Evolutionary conservation across 2,329 filamentous ascomycete genomes (phyloP).

Genomic region (Davidsoniella eucalypti): DNA sequence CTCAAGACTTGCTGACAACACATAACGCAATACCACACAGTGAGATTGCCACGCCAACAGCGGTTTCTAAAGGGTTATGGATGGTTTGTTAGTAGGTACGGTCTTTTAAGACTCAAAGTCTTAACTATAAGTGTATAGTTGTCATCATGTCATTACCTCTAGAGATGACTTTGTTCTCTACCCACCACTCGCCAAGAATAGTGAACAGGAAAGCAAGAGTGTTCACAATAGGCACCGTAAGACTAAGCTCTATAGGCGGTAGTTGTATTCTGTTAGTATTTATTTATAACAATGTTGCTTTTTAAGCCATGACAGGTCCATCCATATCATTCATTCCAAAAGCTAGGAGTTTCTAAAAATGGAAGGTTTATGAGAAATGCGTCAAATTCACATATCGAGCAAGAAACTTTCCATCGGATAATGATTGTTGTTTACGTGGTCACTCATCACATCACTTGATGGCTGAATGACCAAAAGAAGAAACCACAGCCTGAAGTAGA

Average conservation of each 20-base stretch:
- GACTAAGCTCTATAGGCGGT: constrained; percentile 52
- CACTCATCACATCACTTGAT: no score
- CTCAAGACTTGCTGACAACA: constrained; percentile 47
- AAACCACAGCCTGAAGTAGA: no score
- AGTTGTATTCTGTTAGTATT: not conserved
- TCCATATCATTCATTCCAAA: no score
- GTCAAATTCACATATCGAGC: no score
- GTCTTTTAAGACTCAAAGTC: not conserved
- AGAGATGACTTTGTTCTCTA: constrained; percentile 79
- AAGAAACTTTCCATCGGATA: no score
- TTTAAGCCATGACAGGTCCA: not conserved
- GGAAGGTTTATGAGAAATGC: no score
- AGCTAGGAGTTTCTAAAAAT: no score
- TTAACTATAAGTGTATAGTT: not conserved
- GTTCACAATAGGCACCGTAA: constrained; percentile 91
- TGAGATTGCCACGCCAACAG: constrained; percentile 66
- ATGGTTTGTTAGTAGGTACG: not conserved
- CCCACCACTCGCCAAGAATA: constrained; percentile 86
- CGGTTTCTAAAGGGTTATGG: constrained; percentile 45
- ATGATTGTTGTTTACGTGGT: no score
- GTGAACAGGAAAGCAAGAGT: constrained; percentile 93
- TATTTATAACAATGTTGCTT: no score
- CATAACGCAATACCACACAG: constrained; percentile 68
- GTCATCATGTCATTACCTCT: constrained; percentile 37
- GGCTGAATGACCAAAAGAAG: no score